Percentiles rank a stretch among this genome's conserved stretches.
phyloP scores from a whole-genome alignment of 495 filamentous ascomycete genomes.

The Antarctomyces pellizariae region DNA sequence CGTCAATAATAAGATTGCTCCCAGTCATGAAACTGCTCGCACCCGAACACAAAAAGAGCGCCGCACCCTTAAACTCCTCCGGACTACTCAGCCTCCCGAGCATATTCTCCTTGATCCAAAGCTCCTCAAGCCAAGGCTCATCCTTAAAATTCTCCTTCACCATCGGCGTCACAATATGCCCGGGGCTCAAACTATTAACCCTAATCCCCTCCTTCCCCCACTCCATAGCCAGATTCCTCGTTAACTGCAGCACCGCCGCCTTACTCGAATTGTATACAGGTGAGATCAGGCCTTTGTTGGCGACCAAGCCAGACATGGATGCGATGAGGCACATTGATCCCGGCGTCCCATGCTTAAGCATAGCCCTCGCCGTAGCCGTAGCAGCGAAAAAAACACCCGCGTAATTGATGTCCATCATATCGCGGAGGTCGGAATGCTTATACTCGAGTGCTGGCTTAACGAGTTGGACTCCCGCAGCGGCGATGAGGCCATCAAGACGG shows the following conservation, averaged over 20 bases:
- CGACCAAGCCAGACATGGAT: constrained; percentile 49
- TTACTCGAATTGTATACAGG: constrained; percentile 50
- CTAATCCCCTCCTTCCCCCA: constrained; percentile 44
- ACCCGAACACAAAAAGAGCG: constrained; percentile 30
- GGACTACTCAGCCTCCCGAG: constrained; percentile 36
- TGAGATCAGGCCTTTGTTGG: constrained; percentile 43
- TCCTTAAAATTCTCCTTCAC: constrained; percentile 40
- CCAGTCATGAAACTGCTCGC: constrained; percentile 55
- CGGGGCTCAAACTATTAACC: constrained; percentile 43
- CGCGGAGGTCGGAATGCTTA: constrained; percentile 36
- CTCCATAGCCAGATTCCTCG: constrained; percentile 43
- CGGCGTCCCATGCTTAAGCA: constrained; percentile 46
- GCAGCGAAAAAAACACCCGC: constrained; percentile 59
- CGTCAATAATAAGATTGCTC: constrained; percentile 33
- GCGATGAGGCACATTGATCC: constrained; percentile 56
- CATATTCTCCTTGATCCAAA: constrained; percentile 50
- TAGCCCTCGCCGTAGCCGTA: constrained; percentile 45
- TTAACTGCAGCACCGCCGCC: constrained; percentile 42
- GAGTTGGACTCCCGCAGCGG: constrained; percentile 53
- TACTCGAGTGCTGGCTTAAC: constrained; percentile 48
- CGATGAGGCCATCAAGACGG: constrained; percentile 50
- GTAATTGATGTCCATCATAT: constrained; percentile 55
- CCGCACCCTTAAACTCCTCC: constrained; percentile 43
- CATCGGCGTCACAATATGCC: constrained; percentile 54
- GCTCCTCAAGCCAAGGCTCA: constrained; percentile 30